Conservation (phyloP, 495 filamentous ascomycete genomes). For the Trichoderma parareesei region DNA sequence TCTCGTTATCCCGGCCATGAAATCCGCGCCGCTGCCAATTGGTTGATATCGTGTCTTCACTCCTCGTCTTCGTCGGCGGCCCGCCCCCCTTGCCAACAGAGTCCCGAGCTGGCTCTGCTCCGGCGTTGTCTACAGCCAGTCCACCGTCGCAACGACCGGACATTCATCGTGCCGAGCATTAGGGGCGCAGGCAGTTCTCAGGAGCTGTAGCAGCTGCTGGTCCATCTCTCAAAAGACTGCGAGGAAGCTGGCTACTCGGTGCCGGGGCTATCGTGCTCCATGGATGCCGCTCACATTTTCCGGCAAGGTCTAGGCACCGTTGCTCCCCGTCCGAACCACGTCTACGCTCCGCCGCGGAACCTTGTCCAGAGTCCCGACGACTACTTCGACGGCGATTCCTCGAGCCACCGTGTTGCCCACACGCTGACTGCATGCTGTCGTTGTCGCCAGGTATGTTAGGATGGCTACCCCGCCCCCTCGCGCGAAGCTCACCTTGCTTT, state of each 20-base stretch:
- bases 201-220: not conserved
- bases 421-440: conserved; percentile 82
- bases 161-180: not conserved
- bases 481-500: not conserved
- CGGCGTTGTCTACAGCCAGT: not conserved
- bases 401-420: conserved; percentile 58
- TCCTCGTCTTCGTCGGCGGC: not conserved
- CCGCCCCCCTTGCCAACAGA: not conserved
- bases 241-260: not conserved
- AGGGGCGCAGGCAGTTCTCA: not conserved
- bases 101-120: not conserved
- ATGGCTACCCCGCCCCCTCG: not conserved
- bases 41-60: not conserved
- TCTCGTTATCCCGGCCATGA: not conserved
- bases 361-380: conserved; percentile 18
- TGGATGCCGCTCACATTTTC: conserved; percentile 44
- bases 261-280: conserved; percentile 16
- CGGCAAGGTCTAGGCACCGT: conserved; percentile 41
- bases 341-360: conserved; percentile 1
- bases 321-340: conserved; percentile 26
- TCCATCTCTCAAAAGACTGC: not conserved
- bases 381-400: conserved; percentile 31
- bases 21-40: not conserved
- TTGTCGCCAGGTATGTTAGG: conserved; percentile 64
- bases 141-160: not conserved